A percentile compares a stretch with the other conserved stretches of the same genome.
Evolutionary conservation across 345 rosid genomes (phyloP).

Genomic region (Arabidopsis thaliana): DNA sequence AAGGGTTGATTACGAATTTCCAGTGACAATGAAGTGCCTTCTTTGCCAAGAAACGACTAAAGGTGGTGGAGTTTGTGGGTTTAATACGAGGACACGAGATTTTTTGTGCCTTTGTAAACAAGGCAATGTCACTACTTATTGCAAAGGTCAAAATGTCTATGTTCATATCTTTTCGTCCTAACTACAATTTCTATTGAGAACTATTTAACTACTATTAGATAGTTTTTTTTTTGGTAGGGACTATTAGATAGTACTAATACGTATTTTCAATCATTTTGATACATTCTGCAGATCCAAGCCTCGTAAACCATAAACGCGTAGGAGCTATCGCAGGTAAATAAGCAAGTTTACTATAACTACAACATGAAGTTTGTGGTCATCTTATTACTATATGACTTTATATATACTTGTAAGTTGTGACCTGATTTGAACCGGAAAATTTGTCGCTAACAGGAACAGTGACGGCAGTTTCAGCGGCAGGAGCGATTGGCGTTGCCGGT

Average conservation of each 20-base stretch:
- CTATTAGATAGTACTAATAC: neutral
- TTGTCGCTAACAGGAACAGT: conserved; percentile 58
- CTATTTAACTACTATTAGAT: neutral
- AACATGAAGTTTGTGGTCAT: neutral
- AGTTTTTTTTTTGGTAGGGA: no score
- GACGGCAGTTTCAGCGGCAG: conserved; percentile 77
- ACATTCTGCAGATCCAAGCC: conserved; percentile 33
- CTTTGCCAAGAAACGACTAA: conserved; percentile 81
- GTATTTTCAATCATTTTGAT: neutral
- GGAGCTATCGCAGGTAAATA: conserved; percentile 43
- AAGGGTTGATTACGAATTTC: conserved; percentile 77
- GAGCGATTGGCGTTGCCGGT: conserved; percentile 73
- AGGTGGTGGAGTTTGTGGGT: conserved; percentile 83
- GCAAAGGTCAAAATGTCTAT: conserved; percentile 57
- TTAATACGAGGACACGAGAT: conserved; percentile 56
- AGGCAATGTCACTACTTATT: conserved; percentile 69
- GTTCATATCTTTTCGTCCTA: neutral
- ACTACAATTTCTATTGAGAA: neutral
- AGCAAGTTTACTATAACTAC: neutral
- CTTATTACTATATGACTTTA: neutral
- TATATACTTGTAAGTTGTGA: conserved; percentile 9
- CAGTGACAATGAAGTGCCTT: conserved; percentile 76
- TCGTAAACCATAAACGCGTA: conserved; percentile 37
- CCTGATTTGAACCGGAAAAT: neutral
- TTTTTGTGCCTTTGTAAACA: conserved; percentile 71